Percentiles rank a stretch among this genome's conserved stretches.
These are phyloP conservation scores for Helicocarpus griseus DNA, from an alignment of 2,329 filamentous ascomycete genomes.

Conservation along the genomic window DNA sequence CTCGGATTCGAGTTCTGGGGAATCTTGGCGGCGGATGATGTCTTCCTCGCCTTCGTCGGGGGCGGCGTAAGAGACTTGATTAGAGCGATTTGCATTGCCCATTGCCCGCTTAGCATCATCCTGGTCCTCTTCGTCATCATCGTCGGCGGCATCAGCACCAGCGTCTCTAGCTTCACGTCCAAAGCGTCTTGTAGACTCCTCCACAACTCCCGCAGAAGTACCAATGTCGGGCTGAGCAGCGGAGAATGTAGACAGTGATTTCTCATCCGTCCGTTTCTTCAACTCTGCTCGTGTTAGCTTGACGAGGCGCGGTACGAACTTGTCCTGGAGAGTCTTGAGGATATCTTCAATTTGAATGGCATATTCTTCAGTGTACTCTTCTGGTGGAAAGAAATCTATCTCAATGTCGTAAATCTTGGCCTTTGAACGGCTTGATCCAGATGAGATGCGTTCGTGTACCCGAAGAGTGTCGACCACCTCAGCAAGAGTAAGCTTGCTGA, in stretches of 20 bases:
- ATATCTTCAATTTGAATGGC: conserved; percentile 73
- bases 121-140: conserved; percentile 67
- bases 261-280: conserved; percentile 61
- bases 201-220: conserved; percentile 47
- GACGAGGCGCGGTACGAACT: conserved; percentile 64
- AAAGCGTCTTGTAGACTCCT: conserved; percentile 40
- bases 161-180: conserved; percentile 40
- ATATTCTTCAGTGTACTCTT: conserved; percentile 79
- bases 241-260: conserved; percentile 45
- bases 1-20: conserved; percentile 45
- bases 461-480: conserved; percentile 73
- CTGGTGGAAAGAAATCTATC: conserved; percentile 71
- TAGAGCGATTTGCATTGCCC: conserved; percentile 57
- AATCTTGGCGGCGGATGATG: conserved; percentile 56
- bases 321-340: conserved; percentile 65
- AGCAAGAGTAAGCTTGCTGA: conserved; percentile 74
- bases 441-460: conserved; percentile 70
- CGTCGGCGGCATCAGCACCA: conserved; percentile 52
- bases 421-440: conserved; percentile 56
- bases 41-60: conserved; percentile 90
- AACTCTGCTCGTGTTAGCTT: conserved; percentile 65
- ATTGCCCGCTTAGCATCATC: conserved; percentile 59
- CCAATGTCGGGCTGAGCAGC: conserved; percentile 71
- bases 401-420: conserved; percentile 80
- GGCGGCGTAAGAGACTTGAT: conserved; percentile 80